These are phyloP conservation scores for Rhodosporidiobolus odoratus DNA, from an alignment of 768 basidiomycete genomes.

Conservation along the genomic window DNA sequence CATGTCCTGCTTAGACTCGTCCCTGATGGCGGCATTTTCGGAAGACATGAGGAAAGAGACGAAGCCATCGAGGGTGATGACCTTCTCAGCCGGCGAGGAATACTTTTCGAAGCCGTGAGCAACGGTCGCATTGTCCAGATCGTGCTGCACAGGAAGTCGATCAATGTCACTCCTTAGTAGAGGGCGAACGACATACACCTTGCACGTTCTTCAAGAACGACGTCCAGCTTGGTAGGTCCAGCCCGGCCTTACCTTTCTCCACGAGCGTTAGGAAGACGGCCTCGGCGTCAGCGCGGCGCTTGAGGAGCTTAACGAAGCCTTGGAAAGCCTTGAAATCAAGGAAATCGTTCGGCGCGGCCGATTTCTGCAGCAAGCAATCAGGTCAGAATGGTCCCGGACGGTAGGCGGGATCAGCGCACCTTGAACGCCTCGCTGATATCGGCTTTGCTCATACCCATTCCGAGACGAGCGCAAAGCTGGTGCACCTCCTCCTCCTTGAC, in stretches of 20 bases:
- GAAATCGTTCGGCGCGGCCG: slow-evolving; percentile 29
- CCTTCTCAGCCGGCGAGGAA: slow-evolving; percentile 38
- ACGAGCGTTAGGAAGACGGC: slow-evolving; percentile 46
- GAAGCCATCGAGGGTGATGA: slow-evolving; percentile 61
- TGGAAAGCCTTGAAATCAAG: slow-evolving; percentile 77
- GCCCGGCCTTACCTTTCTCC: background rate
- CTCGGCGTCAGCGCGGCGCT: slow-evolving; percentile 76
- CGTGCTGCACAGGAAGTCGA: slow-evolving; percentile 15
- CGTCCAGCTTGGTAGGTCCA: slow-evolving; percentile 51
- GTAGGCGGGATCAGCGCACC: background rate
- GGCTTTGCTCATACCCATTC: slow-evolving; percentile 28
- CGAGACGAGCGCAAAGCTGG: slow-evolving; percentile 14
- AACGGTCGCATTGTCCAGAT: slow-evolving; percentile 41
- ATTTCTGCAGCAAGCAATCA: background rate
- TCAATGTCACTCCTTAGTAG: background rate
- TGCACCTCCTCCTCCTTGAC: slow-evolving; percentile 33
- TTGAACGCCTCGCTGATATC: slow-evolving; percentile 31
- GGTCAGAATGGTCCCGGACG: background rate
- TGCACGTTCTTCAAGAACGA: slow-evolving; percentile 56
- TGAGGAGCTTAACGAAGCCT: slow-evolving; percentile 72
- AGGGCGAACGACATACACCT: slow-evolving; percentile 48
- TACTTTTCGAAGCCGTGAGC: slow-evolving; percentile 32
- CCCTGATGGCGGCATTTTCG: slow-evolving; percentile 63
- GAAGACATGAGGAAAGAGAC: slow-evolving; percentile 71
- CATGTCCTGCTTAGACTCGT: slow-evolving; percentile 74